These are phyloP conservation scores for Paragyromitra xinjiangensis DNA, from an alignment of 495 filamentous ascomycete genomes.

Conservation along the genomic window DNA sequence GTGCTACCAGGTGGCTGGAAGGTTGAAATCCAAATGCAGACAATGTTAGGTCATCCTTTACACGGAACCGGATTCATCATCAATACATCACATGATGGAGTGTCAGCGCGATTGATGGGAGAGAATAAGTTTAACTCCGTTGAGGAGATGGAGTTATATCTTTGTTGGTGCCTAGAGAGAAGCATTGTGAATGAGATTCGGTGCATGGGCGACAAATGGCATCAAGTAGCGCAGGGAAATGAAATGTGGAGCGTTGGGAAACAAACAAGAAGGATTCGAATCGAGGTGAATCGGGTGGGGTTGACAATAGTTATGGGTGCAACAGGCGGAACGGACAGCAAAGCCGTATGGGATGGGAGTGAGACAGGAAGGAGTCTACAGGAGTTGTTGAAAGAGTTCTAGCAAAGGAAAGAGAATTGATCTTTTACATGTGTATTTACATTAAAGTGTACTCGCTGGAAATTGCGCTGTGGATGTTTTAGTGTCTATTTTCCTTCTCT, in stretches of 20 bases:
- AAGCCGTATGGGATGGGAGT: conserved; percentile 54
- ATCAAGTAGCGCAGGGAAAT: conserved; percentile 56
- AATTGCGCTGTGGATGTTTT: conserved; percentile 33
- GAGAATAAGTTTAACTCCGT: conserved; percentile 51
- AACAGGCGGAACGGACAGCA: conserved; percentile 52
- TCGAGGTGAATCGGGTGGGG: conserved; percentile 50
- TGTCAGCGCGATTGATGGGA: conserved; percentile 51
- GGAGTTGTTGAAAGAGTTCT: conserved; percentile 47
- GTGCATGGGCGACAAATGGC: conserved; percentile 51
- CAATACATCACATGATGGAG: conserved; percentile 54
- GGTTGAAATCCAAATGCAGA: conserved; percentile 53
- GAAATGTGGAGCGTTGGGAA: conserved; percentile 55
- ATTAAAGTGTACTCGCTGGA: conserved; percentile 34
- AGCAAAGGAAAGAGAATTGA: conserved; percentile 14
- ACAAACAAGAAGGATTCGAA: conserved; percentile 44
- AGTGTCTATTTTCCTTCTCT: conserved; percentile 41
- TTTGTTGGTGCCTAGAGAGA: conserved; percentile 57
- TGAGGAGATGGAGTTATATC: conserved; percentile 53
- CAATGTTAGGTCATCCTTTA: conserved; percentile 44
- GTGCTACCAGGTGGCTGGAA: conserved; percentile 54
- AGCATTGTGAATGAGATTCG: conserved; percentile 56
- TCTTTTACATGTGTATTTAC: conserved; percentile 49
- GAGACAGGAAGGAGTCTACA: conserved; percentile 45
- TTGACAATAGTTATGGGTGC: conserved; percentile 48
- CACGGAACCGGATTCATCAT: conserved; percentile 54